Evolutionary conservation across 2,329 filamentous ascomycete species (phyloP).

Genomic region (Tolypocladium capitatum): DNA sequence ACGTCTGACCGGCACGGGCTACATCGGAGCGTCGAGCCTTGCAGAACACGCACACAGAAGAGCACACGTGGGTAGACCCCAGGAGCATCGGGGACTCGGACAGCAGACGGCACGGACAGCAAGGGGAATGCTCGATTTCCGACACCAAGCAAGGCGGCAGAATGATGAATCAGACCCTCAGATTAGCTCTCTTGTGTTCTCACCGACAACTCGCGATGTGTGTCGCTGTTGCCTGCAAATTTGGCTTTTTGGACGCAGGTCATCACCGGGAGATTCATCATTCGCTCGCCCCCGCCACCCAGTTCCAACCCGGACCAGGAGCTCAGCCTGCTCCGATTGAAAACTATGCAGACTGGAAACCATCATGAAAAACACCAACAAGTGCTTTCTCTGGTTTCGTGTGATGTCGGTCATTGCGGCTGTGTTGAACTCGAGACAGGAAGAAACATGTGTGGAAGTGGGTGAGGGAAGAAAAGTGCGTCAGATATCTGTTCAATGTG

Average conservation of each 20-base stretch:
- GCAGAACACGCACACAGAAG: no score
- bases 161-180: slow-evolving; percentile 27
- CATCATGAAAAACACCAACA: background rate
- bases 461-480: background rate
- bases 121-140: background rate
- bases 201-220: slow-evolving; percentile 30
- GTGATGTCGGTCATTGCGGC: background rate
- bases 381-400: background rate
- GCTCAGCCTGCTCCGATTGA: slow-evolving; percentile 37
- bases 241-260: slow-evolving; percentile 43
- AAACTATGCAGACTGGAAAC: slow-evolving; percentile 28
- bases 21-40: no score
- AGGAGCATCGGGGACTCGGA: no score
- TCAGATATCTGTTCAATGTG: background rate
- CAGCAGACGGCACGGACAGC: background rate
- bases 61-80: no score
- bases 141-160: background rate
- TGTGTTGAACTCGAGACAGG: background rate
- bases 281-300: background rate
- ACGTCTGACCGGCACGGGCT: no score
- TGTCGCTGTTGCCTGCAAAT: slow-evolving; percentile 37
- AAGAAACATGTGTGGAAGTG: background rate
- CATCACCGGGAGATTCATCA: slow-evolving; percentile 28
- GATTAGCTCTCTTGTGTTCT: slow-evolving; percentile 45
- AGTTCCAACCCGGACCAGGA: background rate